Conservation (phyloP, 106 monocot species). For the Posidonia australis region DNA sequence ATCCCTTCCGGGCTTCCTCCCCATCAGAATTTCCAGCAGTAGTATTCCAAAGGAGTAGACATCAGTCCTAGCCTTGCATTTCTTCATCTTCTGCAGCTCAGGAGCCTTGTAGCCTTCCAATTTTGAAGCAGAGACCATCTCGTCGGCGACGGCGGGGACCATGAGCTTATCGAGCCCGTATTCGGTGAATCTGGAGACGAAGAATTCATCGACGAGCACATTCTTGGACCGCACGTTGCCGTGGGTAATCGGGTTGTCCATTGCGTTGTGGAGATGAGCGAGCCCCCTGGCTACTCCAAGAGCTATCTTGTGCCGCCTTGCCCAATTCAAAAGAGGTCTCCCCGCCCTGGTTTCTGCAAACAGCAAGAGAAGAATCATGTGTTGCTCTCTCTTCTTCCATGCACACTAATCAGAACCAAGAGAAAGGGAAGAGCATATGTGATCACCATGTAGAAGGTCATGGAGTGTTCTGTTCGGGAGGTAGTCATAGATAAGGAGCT, state of each 20-base stretch:
- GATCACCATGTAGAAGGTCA: slow-evolving; percentile 61
- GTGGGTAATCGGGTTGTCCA: slow-evolving; percentile 46
- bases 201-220: slow-evolving; percentile 66
- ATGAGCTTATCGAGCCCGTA: slow-evolving; percentile 58
- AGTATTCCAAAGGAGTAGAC: slow-evolving; percentile 81
- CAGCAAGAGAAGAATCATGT: no score
- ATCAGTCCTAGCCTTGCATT: slow-evolving; percentile 47
- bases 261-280: slow-evolving; percentile 57
- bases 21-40: slow-evolving; percentile 66
- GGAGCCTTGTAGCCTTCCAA: slow-evolving; percentile 74
- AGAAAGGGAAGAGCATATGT: background rate
- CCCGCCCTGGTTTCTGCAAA: no score
- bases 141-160: slow-evolving; percentile 70
- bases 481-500: slow-evolving; percentile 91
- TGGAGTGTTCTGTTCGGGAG: slow-evolving; percentile 48
- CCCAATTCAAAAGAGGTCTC: slow-evolving; percentile 60
- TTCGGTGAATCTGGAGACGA: slow-evolving; percentile 57
- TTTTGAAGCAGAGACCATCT: slow-evolving; percentile 49
- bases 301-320: slow-evolving; percentile 75
- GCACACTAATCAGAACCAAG: background rate
- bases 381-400: no score
- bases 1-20: slow-evolving; percentile 60
- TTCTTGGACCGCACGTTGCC: slow-evolving; percentile 71
- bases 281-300: slow-evolving; percentile 66
- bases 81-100: slow-evolving; percentile 76